A percentile compares a stretch with the other conserved stretches of the same genome.
These are phyloP conservation scores for Serpula lacrymans DNA, from an alignment of 768 basidiomycete species.

Conservation along the genomic window DNA sequence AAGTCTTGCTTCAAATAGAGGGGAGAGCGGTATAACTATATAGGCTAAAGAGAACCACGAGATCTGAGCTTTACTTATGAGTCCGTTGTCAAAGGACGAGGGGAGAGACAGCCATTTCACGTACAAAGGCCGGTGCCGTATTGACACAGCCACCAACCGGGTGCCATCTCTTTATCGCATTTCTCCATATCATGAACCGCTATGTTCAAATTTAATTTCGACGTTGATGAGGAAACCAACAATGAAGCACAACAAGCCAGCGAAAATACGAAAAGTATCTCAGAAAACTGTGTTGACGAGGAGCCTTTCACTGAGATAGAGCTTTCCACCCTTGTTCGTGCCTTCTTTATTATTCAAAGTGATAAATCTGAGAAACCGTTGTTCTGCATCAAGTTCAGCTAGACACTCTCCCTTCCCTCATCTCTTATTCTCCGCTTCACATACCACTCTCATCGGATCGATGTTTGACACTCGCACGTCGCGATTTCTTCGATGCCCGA, in stretches of 20 bases:
- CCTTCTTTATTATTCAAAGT: conserved; percentile 1
- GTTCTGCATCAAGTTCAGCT: conserved; percentile 45
- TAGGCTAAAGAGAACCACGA: no score
- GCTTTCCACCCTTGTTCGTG: conserved; percentile 29
- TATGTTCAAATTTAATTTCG: conserved; percentile 53
- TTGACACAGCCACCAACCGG: no score
- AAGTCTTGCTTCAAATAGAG: no score
- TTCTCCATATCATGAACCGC: no score
- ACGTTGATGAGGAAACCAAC: conserved; percentile 43
- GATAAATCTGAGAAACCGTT: conserved; percentile 9
- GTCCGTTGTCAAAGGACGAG: no score
- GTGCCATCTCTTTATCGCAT: no score
- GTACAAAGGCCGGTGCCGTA: no score
- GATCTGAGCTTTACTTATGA: no score
- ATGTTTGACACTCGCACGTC: conserved; percentile 51
- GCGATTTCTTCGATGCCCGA: conserved; percentile 94
- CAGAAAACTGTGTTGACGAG: conserved; percentile 2
- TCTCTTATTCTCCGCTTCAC: conserved; percentile 73
- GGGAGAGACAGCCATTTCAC: no score
- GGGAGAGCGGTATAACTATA: no score
- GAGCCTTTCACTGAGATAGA: conserved; percentile 26
- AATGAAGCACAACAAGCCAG: conserved; percentile 15
- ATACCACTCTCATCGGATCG: conserved; percentile 4
- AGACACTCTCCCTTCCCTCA: conserved; percentile 58
- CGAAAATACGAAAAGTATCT: conserved; percentile 7